Conservation (phyloP, 768 basidiomycete genomes). For the Boletus sp. region DNA sequence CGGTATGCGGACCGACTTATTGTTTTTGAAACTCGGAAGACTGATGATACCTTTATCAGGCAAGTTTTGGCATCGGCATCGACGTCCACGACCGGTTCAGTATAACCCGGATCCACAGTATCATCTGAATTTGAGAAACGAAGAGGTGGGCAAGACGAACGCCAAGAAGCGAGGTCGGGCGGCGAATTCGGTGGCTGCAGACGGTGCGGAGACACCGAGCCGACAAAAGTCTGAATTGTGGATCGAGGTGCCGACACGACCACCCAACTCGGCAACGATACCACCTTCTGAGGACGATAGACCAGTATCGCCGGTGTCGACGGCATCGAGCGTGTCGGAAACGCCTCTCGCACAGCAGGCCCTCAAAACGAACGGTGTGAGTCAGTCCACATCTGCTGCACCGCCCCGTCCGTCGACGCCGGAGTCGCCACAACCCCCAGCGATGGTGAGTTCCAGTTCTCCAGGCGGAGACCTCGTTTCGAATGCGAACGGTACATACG, state of each 20-base stretch:
- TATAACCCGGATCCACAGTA: slow-evolving; percentile 75
- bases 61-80: slow-evolving; percentile 87
- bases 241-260: slow-evolving; percentile 33
- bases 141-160: slow-evolving; percentile 53
- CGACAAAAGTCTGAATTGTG: slow-evolving; percentile 37
- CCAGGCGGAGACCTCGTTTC: slow-evolving; percentile 16
- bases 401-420: slow-evolving; percentile 25
- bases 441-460: slow-evolving; percentile 12
- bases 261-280: slow-evolving; percentile 30
- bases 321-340: slow-evolving; percentile 70
- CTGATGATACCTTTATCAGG: slow-evolving; percentile 41
- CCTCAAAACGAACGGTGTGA: slow-evolving; percentile 53
- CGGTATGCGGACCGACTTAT: slow-evolving; percentile 49
- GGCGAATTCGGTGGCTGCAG: slow-evolving; percentile 22
- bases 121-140: slow-evolving; percentile 56
- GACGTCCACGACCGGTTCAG: slow-evolving; percentile 73
- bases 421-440: slow-evolving; percentile 19
- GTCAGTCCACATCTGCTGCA: slow-evolving; percentile 16
- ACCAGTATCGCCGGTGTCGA: slow-evolving; percentile 68
- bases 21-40: not conserved
- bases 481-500: slow-evolving; percentile 21
- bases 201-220: slow-evolving; percentile 54
- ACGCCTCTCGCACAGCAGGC: slow-evolving; percentile 67
- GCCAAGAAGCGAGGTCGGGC: slow-evolving; percentile 48
- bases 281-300: slow-evolving; percentile 45